Conservation (phyloP, 2,329 filamentous ascomycete genomes). For the Chaetomiaceae sp. region DNA sequence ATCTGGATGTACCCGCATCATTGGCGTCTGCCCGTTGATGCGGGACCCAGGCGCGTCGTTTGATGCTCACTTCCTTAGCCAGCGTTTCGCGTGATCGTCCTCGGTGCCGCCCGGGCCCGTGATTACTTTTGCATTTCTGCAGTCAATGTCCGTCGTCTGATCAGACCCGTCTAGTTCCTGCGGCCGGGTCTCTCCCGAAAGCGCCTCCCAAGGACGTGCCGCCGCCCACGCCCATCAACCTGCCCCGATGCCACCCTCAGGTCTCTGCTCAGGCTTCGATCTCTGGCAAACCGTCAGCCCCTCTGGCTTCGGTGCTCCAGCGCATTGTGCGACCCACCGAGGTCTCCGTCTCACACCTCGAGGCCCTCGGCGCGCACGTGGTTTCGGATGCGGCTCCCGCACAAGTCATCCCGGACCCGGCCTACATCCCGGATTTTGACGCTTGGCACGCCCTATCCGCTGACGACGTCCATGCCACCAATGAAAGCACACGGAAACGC, state of each 20-base stretch:
- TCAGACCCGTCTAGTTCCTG: conserved; percentile 17
- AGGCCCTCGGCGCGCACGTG: conserved; percentile 53
- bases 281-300: conserved; percentile 24
- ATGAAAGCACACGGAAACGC: conserved; percentile 41
- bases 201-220: conserved; percentile 45
- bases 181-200: conserved; percentile 18
- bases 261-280: conserved; percentile 10
- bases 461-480: conserved; percentile 44
- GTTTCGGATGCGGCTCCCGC: conserved; percentile 42
- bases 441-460: conserved; percentile 44
- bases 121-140: neutral
- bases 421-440: conserved; percentile 47
- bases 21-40: conserved; percentile 7
- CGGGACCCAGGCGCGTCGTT: conserved; percentile 2
- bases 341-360: conserved; percentile 44
- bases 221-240: conserved; percentile 48
- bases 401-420: conserved; percentile 48
- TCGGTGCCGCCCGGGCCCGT: conserved; percentile 11
- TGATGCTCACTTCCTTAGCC: conserved; percentile 1
- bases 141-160: conserved; percentile 12
- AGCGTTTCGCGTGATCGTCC: conserved; percentile 20
- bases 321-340: conserved; percentile 48
- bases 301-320: conserved; percentile 47
- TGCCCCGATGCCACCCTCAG: conserved; percentile 40
- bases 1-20: neutral